These are phyloP conservation scores for Daldinia decipiens DNA, from an alignment of 495 filamentous ascomycete species.

Conservation along the genomic window DNA sequence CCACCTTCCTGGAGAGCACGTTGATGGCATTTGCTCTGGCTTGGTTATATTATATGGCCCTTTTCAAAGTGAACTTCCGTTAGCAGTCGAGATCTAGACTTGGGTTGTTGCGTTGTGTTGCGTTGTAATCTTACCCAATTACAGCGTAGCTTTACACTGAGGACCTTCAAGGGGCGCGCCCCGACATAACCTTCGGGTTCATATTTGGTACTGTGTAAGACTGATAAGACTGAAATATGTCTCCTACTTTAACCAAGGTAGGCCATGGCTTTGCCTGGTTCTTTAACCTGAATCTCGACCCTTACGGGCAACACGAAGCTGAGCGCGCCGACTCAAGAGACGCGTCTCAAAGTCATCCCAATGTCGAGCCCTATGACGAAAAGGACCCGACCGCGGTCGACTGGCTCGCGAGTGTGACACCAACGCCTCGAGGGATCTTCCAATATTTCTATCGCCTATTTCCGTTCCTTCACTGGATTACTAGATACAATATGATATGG, in stretches of 20 bases:
- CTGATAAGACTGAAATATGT: constrained; percentile 41
- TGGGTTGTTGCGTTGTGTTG: constrained; percentile 3
- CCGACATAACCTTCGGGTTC: constrained; percentile 18
- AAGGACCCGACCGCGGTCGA: constrained; percentile 30
- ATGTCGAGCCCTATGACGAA: constrained; percentile 39
- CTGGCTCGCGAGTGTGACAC: constrained; percentile 37
- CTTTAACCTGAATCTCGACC: constrained; percentile 41
- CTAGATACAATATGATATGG: constrained; percentile 63
- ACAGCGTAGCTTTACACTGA: constrained; percentile 6
- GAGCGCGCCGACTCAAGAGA: constrained; percentile 29
- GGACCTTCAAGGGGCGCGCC: constrained; percentile 14
- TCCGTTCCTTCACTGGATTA: constrained; percentile 62
- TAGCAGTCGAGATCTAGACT: constrained; percentile 3
- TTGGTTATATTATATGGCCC: constrained; percentile 4
- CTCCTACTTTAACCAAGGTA: constrained; percentile 32
- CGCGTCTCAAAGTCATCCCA: constrained; percentile 35
- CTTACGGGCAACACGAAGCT: constrained; percentile 33
- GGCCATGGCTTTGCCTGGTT: constrained; percentile 43
- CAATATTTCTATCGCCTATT: constrained; percentile 44
- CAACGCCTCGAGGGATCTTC: constrained; percentile 31
- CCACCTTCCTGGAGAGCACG: constrained; percentile 11
- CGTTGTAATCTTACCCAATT: constrained; percentile 14
- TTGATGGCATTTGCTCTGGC: constrained; percentile 21
- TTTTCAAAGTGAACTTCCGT: constrained; percentile 18
- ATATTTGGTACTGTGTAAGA: constrained; percentile 11